phyloP scores from a whole-genome alignment of 2,329 filamentous ascomycete genomes.

The Neoscytalidium dimidiatum region DNA sequence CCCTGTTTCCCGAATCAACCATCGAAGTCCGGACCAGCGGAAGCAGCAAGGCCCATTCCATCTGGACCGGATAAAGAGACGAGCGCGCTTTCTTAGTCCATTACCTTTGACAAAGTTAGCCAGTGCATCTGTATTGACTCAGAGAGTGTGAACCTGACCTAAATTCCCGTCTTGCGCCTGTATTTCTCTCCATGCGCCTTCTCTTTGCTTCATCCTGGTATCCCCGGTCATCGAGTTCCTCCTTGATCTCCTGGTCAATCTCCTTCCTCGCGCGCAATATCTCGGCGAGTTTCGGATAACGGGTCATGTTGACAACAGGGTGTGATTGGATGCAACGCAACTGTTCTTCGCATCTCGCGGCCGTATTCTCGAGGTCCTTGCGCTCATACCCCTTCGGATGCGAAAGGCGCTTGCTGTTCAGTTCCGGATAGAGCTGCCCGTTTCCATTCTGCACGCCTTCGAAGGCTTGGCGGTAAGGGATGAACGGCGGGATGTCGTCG shows the following conservation, averaged over 20 bases:
- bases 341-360: conserved; percentile 80
- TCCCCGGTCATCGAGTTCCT: conserved; percentile 63
- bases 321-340: conserved; percentile 80
- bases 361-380: conserved; percentile 73
- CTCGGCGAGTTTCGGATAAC: conserved; percentile 20
- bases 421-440: conserved; percentile 76
- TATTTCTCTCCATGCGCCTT: conserved; percentile 46
- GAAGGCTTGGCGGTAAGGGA: conserved; percentile 88
- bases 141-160: not conserved
- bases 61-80: not conserved
- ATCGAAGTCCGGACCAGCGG: too few species aligned
- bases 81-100: too few species aligned
- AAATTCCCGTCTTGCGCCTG: conserved; percentile 46
- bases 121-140: not conserved
- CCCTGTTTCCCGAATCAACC: too few species aligned
- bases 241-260: conserved; percentile 67
- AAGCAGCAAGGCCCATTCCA: too few species aligned
- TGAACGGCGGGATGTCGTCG: conserved; percentile 73
- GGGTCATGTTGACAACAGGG: conserved; percentile 47
- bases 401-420: conserved; percentile 67
- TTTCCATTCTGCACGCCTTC: conserved; percentile 69
- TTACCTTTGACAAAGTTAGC: not conserved
- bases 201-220: conserved; percentile 54
- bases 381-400: conserved; percentile 77
- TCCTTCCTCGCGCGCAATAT: conserved; percentile 61